phyloP scores from a whole-genome alignment of 1,284 basidiomycete genomes.

The Ustilago sp. region DNA sequence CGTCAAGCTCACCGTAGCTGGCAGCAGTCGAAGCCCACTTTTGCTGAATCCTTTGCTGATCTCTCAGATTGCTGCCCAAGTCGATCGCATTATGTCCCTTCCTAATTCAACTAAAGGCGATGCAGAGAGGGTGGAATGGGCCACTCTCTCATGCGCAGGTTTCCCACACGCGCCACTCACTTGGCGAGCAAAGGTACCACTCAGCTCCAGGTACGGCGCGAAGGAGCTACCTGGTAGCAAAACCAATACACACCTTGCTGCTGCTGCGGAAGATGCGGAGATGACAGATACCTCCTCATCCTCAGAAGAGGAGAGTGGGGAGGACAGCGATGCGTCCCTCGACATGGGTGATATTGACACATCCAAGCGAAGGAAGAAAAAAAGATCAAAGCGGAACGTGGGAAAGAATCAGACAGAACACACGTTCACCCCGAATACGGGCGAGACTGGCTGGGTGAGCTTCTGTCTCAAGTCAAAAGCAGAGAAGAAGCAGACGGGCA shows the following conservation, averaged over 20 bases:
- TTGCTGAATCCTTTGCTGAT: constrained; percentile 38
- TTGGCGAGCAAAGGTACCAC: constrained; percentile 43
- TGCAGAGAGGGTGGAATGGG: constrained; percentile 22
- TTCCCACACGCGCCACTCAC: constrained; percentile 56
- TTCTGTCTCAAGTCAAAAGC: constrained; percentile 25
- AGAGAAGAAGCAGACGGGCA: not conserved
- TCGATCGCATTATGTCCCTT: constrained; percentile 14
- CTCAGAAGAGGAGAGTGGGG: constrained; percentile 18
- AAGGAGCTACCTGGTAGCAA: constrained; percentile 32
- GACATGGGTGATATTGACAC: constrained; percentile 22
- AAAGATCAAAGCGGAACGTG: constrained; percentile 32
- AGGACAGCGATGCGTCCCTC: constrained; percentile 32
- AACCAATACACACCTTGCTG: not conserved
- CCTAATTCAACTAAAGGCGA: not conserved
- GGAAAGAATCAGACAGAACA: constrained; percentile 44
- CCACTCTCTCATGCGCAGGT: constrained; percentile 36
- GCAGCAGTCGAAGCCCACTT: not conserved
- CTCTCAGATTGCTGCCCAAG: constrained; percentile 15
- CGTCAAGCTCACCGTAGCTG: constrained; percentile 30
- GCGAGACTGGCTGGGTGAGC: constrained; percentile 41
- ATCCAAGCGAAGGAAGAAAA: constrained; percentile 16
- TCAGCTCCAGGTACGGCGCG: constrained; percentile 32
- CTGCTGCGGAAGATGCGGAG: not conserved
- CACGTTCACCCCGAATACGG: constrained; percentile 30
- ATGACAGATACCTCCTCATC: constrained; percentile 31